phyloP scores from a whole-genome alignment of 768 basidiomycete genomes.

The Serpula lacrymans region DNA sequence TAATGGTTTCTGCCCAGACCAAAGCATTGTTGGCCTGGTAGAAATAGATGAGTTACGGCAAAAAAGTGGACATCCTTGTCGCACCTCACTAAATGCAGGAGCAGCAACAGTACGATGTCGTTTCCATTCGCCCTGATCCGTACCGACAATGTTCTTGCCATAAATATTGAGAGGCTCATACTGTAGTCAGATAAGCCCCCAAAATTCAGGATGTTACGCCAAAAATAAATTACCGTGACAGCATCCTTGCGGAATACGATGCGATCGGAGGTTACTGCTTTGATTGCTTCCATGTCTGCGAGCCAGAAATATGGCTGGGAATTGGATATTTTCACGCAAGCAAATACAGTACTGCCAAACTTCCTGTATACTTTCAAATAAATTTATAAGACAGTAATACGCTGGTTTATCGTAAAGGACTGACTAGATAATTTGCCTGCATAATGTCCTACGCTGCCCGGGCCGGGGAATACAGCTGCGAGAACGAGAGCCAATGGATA shows the following conservation, averaged over 20 bases:
- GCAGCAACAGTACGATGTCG: constrained; percentile 33
- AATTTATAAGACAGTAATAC: not conserved
- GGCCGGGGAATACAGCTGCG: constrained; percentile 33
- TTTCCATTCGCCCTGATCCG: constrained; percentile 45
- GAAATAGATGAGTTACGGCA: not conserved
- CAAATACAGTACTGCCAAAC: constrained; percentile 37
- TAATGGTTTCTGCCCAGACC: constrained; percentile 46
- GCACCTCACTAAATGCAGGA: not conserved
- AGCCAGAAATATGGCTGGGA: constrained; percentile 37
- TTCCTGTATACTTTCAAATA: constrained; percentile 30
- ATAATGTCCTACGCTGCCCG: constrained; percentile 30
- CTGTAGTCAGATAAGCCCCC: constrained; percentile 8
- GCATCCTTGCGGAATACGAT: constrained; percentile 38
- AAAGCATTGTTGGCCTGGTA: constrained; percentile 42
- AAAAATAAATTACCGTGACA: constrained; percentile 26
- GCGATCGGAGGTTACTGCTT: constrained; percentile 29
- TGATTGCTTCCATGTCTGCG: constrained; percentile 41
- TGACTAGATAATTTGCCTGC: constrained; percentile 34
- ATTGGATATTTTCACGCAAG: constrained; percentile 30
- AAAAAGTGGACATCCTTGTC: not conserved
- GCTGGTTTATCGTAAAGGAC: constrained; percentile 6
- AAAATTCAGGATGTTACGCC: no score
- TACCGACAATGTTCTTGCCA: constrained; percentile 42
- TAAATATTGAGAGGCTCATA: constrained; percentile 44
- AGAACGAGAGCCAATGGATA: constrained; percentile 19